phyloP scores from a whole-genome alignment of 192 early-diverging fungal genomes.

The Helicostylum pulchrum region DNA sequence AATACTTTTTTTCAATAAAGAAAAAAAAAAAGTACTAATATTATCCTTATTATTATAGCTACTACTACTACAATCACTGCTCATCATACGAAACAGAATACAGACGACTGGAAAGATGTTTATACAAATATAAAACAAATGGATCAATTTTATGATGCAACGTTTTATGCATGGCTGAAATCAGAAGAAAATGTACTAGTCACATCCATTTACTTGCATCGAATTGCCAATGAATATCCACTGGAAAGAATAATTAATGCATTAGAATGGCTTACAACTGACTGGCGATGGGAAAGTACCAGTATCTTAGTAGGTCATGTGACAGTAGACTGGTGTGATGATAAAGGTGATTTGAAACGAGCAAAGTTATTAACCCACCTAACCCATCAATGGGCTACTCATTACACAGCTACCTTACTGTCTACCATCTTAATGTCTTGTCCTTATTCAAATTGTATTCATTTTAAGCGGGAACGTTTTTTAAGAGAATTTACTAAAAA shows the following conservation, averaged over 20 bases:
- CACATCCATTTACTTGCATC: conserved; percentile 64
- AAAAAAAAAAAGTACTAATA: not conserved
- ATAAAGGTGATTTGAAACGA: conserved; percentile 45
- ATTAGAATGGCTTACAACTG: conserved; percentile 68
- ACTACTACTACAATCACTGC: too few relatives aligned
- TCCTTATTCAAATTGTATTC: conserved; percentile 19
- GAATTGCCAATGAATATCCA: conserved; percentile 73
- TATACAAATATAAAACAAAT: conserved; percentile 67
- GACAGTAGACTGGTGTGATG: conserved; percentile 65
- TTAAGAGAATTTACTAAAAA: conserved; percentile 53
- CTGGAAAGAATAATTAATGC: conserved; percentile 72
- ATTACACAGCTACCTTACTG: conserved; percentile 47
- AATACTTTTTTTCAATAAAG: not conserved
- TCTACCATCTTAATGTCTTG: conserved; percentile 42
- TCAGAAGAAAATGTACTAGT: conserved; percentile 73
- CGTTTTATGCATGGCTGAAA: conserved; percentile 73
- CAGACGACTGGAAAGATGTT: conserved; percentile 61
- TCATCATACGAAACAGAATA: not conserved
- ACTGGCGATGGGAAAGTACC: conserved; percentile 70
- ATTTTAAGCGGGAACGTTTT: conserved; percentile 37
- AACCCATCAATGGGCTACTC: conserved; percentile 51
- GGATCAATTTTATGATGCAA: conserved; percentile 74
- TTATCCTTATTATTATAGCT: too few relatives aligned
- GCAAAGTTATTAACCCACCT: conserved; percentile 44
- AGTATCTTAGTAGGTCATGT: conserved; percentile 64